phyloP scores from a whole-genome alignment of 2,329 filamentous ascomycete species.

The Chaetothyriales sp. region DNA sequence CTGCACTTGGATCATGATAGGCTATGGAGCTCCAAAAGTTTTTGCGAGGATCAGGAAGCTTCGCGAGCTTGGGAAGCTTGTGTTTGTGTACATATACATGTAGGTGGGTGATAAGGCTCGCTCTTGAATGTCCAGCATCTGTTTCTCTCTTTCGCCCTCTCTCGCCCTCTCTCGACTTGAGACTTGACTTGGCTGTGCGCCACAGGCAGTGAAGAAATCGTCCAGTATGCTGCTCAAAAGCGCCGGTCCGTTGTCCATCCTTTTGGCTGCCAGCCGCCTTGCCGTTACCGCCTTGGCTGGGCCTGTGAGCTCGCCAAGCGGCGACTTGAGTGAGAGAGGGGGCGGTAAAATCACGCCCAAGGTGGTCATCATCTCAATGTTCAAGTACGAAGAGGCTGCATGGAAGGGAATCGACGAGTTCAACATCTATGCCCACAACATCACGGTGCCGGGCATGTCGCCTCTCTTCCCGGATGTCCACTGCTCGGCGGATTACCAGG shows the following conservation, averaged over 20 bases:
- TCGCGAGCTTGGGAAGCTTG: neutral
- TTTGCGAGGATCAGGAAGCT: neutral
- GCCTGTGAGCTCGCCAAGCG: neutral
- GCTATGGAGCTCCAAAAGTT: neutral
- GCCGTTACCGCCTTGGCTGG: neutral
- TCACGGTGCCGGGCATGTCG: slow-evolving; percentile 49
- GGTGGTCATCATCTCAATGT: slow-evolving; percentile 37
- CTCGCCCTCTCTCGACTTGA: too few relatives aligned
- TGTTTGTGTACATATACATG: too few relatives aligned
- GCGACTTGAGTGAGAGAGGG: neutral
- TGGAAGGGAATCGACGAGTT: slow-evolving; percentile 48
- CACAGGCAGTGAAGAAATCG: neutral
- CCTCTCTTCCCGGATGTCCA: slow-evolving; percentile 51
- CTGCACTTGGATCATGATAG: neutral
- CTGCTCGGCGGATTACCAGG: slow-evolving; percentile 45
- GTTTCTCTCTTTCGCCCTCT: neutral
- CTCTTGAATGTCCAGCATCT: too few relatives aligned
- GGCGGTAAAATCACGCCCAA: slow-evolving; percentile 20
- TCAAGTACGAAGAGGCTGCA: slow-evolving; percentile 45
- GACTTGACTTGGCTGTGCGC: too few relatives aligned
- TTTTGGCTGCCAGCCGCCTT: neutral
- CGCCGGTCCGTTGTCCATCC: neutral
- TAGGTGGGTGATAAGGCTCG: too few relatives aligned
- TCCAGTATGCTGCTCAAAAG: neutral
- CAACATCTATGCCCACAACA: slow-evolving; percentile 43